Evolutionary conservation across 805 yeast species (phyloP).

Genomic region (Lachancea mirantina): DNA sequence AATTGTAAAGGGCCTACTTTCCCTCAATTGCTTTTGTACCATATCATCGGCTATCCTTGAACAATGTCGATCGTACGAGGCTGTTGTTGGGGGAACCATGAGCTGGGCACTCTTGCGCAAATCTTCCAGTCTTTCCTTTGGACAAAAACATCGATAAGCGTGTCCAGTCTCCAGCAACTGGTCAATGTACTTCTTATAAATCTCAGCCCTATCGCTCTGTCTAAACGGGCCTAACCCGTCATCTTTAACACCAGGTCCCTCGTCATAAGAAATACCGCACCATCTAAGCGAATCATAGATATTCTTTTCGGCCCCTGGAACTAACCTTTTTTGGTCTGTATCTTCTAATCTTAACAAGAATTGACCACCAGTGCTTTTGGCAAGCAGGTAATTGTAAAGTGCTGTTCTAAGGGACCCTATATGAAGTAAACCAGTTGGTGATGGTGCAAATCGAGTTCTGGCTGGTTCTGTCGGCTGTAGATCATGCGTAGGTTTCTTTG

Average conservation of each 20-base stretch:
- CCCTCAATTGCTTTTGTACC: constrained; percentile 30
- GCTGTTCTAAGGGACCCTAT: constrained; percentile 93
- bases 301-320: constrained; percentile 74
- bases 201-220: constrained; percentile 70
- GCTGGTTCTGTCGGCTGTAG: constrained; percentile 49
- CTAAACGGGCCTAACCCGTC: constrained; percentile 59
- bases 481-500: constrained; percentile 17
- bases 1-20: constrained; percentile 44
- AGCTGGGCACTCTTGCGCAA: constrained; percentile 67
- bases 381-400: constrained; percentile 76
- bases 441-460: constrained; percentile 92
- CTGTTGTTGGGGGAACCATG: constrained; percentile 83
- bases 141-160: constrained; percentile 85
- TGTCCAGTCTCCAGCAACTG: constrained; percentile 51
- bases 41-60: constrained; percentile 38
- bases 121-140: constrained; percentile 64
- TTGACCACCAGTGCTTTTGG: constrained; percentile 70
- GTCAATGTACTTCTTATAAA: constrained; percentile 57
- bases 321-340: constrained; percentile 78
- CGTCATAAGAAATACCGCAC: constrained; percentile 74
- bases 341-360: constrained; percentile 84
- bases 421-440: constrained; percentile 95
- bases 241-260: constrained; percentile 53
- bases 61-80: constrained; percentile 85
- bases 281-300: constrained; percentile 69